Percentiles rank a stretch among this genome's conserved stretches.
These are phyloP conservation scores for Pleurotus eryngii DNA, from an alignment of 768 basidiomycete species.

Conservation along the genomic window DNA sequence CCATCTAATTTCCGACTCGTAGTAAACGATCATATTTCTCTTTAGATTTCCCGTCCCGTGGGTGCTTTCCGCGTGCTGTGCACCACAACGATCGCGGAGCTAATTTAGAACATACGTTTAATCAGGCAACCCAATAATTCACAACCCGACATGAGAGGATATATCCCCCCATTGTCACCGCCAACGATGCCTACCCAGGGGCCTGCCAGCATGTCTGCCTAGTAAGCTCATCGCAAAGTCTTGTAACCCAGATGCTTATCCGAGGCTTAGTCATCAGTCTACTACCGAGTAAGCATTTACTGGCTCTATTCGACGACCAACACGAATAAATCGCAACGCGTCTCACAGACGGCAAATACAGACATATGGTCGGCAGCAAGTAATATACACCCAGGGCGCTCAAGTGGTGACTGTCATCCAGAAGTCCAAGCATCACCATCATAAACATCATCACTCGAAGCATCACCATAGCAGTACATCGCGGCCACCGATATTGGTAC, in stretches of 20 bases:
- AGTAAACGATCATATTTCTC: background rate
- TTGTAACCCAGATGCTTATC: no score
- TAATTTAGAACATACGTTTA: no score
- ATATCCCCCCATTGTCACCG: background rate
- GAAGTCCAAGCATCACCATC: slow-evolving; percentile 2
- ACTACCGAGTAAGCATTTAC: no score
- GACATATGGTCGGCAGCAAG: background rate
- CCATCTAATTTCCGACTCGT: background rate
- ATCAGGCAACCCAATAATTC: background rate
- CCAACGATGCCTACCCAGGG: background rate
- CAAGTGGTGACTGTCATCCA: background rate
- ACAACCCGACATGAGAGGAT: background rate
- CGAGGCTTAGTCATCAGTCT: no score
- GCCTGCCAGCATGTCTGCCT: background rate
- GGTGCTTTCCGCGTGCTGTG: background rate
- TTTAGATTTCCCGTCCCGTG: background rate
- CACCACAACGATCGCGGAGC: no score
- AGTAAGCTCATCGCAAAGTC: no score
- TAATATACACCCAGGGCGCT: background rate
- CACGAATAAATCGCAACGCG: no score
- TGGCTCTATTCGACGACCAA: no score
- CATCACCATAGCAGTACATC: slow-evolving; percentile 6
- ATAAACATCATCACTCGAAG: slow-evolving; percentile 1
- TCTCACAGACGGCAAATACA: background rate
- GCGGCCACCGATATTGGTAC: background rate